phyloP scores from a whole-genome alignment of 345 rosid genomes.

The Bruguiera gymnorhiza region DNA sequence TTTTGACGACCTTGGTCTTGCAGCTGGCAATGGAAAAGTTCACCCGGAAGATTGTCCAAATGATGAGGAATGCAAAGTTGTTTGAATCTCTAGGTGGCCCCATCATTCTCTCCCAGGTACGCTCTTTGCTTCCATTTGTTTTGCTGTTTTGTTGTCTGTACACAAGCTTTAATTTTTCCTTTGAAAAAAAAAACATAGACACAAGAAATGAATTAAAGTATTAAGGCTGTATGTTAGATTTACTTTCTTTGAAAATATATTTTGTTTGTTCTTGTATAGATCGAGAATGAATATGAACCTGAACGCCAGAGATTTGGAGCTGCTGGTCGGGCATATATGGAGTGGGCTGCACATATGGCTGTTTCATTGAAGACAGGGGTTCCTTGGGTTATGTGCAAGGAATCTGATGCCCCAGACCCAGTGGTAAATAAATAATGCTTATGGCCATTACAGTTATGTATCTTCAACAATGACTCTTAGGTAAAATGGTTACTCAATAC shows the following conservation, averaged over 20 bases:
- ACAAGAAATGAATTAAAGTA: background rate
- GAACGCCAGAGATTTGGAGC: conserved; percentile 20
- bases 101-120: conserved; percentile 46
- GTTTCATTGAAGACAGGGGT: conserved; percentile 23
- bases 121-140: background rate
- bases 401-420: conserved; percentile 32
- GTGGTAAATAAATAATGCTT: conserved; percentile 9
- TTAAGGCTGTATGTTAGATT: no score
- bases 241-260: background rate
- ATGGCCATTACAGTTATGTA: no score
- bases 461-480: no score
- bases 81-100: conserved; percentile 46
- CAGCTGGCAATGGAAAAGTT: conserved; percentile 39
- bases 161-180: background rate
- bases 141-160: background rate
- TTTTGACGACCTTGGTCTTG: background rate
- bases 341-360: conserved; percentile 34
- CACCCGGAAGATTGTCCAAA: conserved; percentile 37
- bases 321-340: conserved; percentile 26
- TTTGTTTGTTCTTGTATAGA: conserved; percentile 11
- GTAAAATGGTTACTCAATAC: no score
- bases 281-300: conserved; percentile 33
- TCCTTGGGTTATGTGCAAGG: conserved; percentile 38
- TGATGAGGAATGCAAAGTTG: conserved; percentile 38
- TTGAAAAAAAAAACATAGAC: background rate